Percentiles rank a stretch among this genome's conserved stretches.
Conservation (phyloP, 371 early-diverging fungal species). For the Mucor lusitanicus region DNA sequence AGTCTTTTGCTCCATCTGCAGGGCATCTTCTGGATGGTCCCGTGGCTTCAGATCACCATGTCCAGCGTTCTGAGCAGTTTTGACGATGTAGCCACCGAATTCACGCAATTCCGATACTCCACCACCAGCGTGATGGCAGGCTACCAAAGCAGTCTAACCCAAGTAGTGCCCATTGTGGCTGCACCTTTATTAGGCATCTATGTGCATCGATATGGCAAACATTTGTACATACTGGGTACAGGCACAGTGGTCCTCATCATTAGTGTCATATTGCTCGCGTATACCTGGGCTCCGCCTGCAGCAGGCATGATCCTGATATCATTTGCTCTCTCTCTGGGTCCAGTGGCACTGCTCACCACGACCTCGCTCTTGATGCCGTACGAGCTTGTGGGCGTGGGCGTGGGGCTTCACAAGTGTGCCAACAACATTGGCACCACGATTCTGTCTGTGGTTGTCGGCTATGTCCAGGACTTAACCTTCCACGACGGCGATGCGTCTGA, state of each 20-base stretch:
- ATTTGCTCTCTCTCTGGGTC: constrained; percentile 44
- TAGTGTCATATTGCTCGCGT: constrained; percentile 36
- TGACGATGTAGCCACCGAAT: constrained; percentile 51
- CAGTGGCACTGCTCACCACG: constrained; percentile 44
- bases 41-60: constrained; percentile 45
- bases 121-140: constrained; percentile 46
- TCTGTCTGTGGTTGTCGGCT: constrained; percentile 47
- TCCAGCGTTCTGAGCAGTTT: constrained; percentile 50
- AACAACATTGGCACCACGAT: constrained; percentile 56
- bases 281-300: constrained; percentile 39
- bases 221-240: constrained; percentile 29
- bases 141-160: constrained; percentile 59
- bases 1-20: constrained; percentile 33
- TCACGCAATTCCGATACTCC: constrained; percentile 42
- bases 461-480: constrained; percentile 51
- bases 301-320: constrained; percentile 53
- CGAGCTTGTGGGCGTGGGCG: constrained; percentile 48
- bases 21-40: constrained; percentile 47
- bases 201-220: constrained; percentile 53
- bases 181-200: constrained; percentile 56
- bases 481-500: constrained; percentile 43
- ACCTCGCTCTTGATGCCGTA: constrained; percentile 44
- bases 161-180: constrained; percentile 53
- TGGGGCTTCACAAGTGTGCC: constrained; percentile 53
- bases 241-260: constrained; percentile 35